Conservation (phyloP, 2,329 filamentous ascomycete genomes). For the Colletotrichum graminicola region DNA sequence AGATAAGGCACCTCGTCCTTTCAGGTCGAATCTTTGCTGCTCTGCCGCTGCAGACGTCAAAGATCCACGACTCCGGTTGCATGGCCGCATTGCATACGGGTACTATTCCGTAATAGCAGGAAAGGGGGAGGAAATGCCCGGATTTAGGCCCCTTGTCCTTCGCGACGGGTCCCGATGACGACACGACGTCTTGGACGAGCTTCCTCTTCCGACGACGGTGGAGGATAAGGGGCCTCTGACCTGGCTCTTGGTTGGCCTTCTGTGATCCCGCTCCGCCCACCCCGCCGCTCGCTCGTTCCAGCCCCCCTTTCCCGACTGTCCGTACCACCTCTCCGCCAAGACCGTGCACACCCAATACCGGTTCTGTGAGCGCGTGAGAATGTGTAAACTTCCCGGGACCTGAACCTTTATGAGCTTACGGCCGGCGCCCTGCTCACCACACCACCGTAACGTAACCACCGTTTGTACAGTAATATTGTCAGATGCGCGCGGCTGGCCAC, state of each 20-base stretch:
- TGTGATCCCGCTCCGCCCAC: slow-evolving; percentile 37
- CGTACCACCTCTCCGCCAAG: slow-evolving; percentile 30
- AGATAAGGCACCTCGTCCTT: slow-evolving; percentile 15
- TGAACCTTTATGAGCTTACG: not conserved
- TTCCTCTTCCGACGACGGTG: not conserved
- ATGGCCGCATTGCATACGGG: not conserved
- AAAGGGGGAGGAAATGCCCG: not conserved
- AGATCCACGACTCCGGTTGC: not conserved
- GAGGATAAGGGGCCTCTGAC: not conserved
- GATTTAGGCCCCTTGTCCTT: slow-evolving; percentile 20
- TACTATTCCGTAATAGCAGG: too few relatives aligned
- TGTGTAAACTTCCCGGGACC: not conserved
- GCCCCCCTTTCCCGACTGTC: slow-evolving; percentile 1
- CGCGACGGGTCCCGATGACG: slow-evolving; percentile 22
- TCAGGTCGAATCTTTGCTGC: not conserved
- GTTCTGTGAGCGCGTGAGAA: too few relatives aligned
- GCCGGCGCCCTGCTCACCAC: not conserved
- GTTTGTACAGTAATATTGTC: not conserved
- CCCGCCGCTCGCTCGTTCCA: slow-evolving; percentile 16
- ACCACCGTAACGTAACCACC: too few relatives aligned
- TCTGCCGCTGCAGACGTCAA: not conserved
- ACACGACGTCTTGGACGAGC: not conserved
- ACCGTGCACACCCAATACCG: slow-evolving; percentile 10
- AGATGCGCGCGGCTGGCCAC: not conserved
- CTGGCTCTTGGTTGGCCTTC: slow-evolving; percentile 3